A percentile compares a stretch with the other conserved stretches of the same genome.
Evolutionary conservation across 2,329 filamentous ascomycete species (phyloP).

Genomic region (Ceratocystis harringtonii): DNA sequence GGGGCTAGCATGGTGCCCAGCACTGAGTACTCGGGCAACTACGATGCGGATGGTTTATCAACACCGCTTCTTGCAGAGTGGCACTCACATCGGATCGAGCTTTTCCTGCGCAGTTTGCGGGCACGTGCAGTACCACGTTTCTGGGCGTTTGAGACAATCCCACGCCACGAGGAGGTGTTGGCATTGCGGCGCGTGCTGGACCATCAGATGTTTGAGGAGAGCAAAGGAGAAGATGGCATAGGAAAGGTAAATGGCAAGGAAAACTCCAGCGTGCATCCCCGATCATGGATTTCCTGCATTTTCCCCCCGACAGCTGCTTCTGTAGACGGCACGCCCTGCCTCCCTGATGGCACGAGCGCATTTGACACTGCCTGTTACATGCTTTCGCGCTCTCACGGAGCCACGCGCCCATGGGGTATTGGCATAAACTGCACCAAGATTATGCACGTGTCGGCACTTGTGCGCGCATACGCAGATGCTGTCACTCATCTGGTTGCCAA

Average conservation of each 20-base stretch:
- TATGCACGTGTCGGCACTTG: conserved; percentile 40
- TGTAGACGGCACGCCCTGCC: conserved; percentile 29
- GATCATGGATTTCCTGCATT: conserved; percentile 49
- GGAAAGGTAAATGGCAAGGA: neutral
- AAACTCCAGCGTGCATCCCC: conserved; percentile 20
- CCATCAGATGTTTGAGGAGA: conserved; percentile 5
- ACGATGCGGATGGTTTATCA: conserved; percentile 35
- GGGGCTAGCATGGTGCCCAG: conserved; percentile 51
- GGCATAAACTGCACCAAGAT: conserved; percentile 58
- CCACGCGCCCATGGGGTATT: conserved; percentile 40
- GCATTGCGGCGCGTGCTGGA: conserved; percentile 36
- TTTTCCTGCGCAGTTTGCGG: conserved; percentile 41
- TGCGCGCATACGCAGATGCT: conserved; percentile 39
- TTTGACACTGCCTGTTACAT: conserved; percentile 26
- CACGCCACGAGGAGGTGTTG: conserved; percentile 44
- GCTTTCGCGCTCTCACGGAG: conserved; percentile 23
- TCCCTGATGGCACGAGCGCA: conserved; percentile 41
- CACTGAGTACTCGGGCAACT: conserved; percentile 49
- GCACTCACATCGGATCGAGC: conserved; percentile 39
- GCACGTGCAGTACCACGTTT: conserved; percentile 38
- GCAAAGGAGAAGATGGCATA: no score
- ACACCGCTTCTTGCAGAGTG: conserved; percentile 34
- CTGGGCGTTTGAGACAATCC: conserved; percentile 52
- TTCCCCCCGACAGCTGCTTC: conserved; percentile 32
- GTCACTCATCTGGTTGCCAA: conserved; percentile 27